These are phyloP conservation scores for Botryotinia convoluta DNA, from an alignment of 2,329 filamentous ascomycete species.

Conservation along the genomic window DNA sequence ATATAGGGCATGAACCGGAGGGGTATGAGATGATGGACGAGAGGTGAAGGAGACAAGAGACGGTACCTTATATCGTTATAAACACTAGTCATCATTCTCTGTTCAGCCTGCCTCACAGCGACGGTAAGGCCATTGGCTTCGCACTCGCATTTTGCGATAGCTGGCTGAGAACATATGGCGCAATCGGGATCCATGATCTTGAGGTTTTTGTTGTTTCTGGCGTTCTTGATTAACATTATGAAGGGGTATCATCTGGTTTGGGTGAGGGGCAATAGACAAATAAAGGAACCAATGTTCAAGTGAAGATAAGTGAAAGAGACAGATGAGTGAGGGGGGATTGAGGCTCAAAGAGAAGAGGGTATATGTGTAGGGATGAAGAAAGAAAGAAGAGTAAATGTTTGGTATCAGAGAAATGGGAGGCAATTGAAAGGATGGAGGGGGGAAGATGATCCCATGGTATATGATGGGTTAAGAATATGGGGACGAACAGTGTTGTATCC, in stretches of 20 bases:
- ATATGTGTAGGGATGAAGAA: neutral
- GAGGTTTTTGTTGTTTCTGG: constrained; percentile 40
- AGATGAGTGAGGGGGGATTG: neutral
- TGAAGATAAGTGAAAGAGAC: neutral
- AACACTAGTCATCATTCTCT: constrained; percentile 60
- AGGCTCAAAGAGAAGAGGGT: neutral
- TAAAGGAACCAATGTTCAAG: neutral
- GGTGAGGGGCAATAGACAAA: neutral
- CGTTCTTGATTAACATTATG: constrained; percentile 35
- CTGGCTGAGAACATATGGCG: constrained; percentile 62
- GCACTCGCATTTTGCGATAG: constrained; percentile 59
- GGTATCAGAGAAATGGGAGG: neutral
- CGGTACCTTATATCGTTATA: constrained; percentile 61
- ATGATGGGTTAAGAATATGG: neutral
- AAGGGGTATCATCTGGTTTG: constrained; percentile 27
- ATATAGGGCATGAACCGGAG: neutral
- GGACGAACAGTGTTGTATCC: constrained; percentile 4
- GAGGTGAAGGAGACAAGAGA: constrained; percentile 10
- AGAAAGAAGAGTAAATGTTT: neutral
- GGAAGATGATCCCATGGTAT: constrained; percentile 3
- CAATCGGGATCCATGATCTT: constrained; percentile 69
- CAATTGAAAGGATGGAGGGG: neutral
- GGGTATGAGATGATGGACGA: neutral
- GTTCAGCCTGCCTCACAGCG: constrained; percentile 62
- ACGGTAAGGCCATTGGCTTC: constrained; percentile 63